These are phyloP conservation scores for Collybiopsis luxurians DNA, from an alignment of 768 basidiomycete species.

Conservation along the genomic window DNA sequence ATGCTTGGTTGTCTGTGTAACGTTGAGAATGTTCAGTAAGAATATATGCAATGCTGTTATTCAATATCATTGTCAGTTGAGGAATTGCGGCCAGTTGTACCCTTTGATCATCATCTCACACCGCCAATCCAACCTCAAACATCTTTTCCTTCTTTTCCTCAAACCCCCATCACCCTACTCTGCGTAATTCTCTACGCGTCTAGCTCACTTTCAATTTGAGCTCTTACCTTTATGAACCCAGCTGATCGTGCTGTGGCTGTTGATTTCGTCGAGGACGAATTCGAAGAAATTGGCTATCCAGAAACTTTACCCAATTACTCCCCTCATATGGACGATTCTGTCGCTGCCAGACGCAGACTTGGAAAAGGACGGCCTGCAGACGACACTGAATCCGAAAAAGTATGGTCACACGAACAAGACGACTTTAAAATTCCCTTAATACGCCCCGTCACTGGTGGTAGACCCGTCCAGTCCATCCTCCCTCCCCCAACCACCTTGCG, in stretches of 20 bases:
- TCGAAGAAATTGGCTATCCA: constrained; percentile 69
- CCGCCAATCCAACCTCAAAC: too few relatives aligned
- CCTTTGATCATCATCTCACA: too few relatives aligned
- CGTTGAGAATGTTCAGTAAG: too few relatives aligned
- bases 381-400: constrained; percentile 13
- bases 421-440: constrained; percentile 43
- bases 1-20: too few relatives aligned
- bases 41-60: too few relatives aligned
- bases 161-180: too few relatives aligned
- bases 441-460: constrained; percentile 52
- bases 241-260: constrained; percentile 52
- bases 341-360: constrained; percentile 54
- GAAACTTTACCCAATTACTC: constrained; percentile 41
- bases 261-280: constrained; percentile 69
- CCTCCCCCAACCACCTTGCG: constrained; percentile 70
- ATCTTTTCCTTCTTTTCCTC: too few relatives aligned
- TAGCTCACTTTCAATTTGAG: too few relatives aligned
- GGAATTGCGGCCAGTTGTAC: too few relatives aligned
- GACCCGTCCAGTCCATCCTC: constrained; percentile 53
- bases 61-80: too few relatives aligned
- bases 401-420: constrained; percentile 43
- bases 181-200: too few relatives aligned
- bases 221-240: constrained; percentile 4
- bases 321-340: constrained; percentile 50
- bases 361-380: constrained; percentile 21